These are phyloP conservation scores for Grifola frondosa DNA, from an alignment of 1,284 basidiomycete species.

Conservation along the genomic window DNA sequence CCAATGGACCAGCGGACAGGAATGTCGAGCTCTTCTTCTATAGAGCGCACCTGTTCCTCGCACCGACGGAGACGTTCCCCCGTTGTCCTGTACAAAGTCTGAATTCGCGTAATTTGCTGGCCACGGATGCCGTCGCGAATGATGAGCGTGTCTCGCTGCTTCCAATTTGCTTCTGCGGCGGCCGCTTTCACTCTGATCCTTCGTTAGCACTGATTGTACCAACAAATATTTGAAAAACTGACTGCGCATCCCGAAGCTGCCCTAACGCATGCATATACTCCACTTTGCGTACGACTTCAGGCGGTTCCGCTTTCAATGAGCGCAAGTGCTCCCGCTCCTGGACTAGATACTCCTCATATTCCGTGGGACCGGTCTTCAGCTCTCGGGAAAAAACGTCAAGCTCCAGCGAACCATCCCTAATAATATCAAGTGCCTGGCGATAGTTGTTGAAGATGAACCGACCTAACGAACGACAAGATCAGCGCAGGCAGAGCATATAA, in stretches of 20 bases:
- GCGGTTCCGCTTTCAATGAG: conserved; percentile 12
- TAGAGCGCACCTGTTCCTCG: background rate
- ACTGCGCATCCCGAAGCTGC: conserved; percentile 4
- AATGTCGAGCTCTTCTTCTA: conserved; percentile 10
- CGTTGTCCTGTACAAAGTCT: too few relatives aligned
- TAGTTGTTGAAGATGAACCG: conserved; percentile 30
- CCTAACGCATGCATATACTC: conserved; percentile 10
- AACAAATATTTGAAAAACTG: background rate
- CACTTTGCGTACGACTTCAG: conserved; percentile 3
- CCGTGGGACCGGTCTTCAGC: conserved; percentile 2
- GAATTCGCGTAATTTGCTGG: too few relatives aligned
- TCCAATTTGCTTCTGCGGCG: too few relatives aligned
- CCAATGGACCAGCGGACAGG: conserved; percentile 11
- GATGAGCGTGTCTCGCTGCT: too few relatives aligned
- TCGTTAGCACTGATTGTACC: background rate
- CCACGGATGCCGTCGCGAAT: too few relatives aligned
- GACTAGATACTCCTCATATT: conserved; percentile 21
- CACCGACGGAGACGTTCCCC: background rate
- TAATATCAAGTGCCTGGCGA: conserved; percentile 21
- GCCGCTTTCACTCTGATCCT: background rate
- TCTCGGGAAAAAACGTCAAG: conserved; percentile 4
- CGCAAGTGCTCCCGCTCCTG: conserved; percentile 23
- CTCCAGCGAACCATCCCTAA: conserved; percentile 6
- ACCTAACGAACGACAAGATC: conserved; percentile 11
- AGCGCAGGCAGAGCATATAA: background rate